Percentiles rank a stretch among this genome's conserved stretches.
Conservation (phyloP, 192 early-diverging fungal genomes). For the Backusella sp. region DNA sequence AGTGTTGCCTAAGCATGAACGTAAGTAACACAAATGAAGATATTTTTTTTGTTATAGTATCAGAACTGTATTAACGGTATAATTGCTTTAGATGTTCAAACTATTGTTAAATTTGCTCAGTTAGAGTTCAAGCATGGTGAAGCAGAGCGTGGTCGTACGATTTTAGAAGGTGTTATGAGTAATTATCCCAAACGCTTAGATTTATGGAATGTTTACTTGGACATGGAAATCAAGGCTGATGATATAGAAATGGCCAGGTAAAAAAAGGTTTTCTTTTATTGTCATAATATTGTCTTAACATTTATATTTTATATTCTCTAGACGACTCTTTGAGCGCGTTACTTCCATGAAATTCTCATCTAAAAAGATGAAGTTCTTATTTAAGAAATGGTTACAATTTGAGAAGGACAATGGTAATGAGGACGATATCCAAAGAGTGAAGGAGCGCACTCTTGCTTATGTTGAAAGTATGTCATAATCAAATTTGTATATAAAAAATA, state of each 20-base stretch:
- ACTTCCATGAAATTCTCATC: constrained; percentile 88
- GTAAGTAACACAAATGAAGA: constrained; percentile 40
- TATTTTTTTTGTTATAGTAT: neutral
- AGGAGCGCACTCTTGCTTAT: constrained; percentile 82
- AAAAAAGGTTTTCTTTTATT: neutral
- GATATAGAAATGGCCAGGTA: constrained; percentile 68
- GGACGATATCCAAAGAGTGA: constrained; percentile 84
- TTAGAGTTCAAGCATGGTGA: constrained; percentile 98
- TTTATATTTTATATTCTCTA: constrained; percentile 18
- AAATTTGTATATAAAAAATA: constrained; percentile 10
- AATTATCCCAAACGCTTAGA: constrained; percentile 93
- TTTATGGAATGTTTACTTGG: constrained; percentile 95
- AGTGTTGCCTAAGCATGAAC: constrained; percentile 91
- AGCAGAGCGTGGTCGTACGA: constrained; percentile 93
- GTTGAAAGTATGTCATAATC: constrained; percentile 58
- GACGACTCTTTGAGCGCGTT: constrained; percentile 85
- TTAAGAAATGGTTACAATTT: constrained; percentile 97
- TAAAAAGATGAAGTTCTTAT: constrained; percentile 99
- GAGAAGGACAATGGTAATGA: constrained; percentile 86
- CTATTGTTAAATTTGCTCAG: constrained; percentile 92
- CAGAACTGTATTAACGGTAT: constrained; percentile 8
- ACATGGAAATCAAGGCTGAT: constrained; percentile 89
- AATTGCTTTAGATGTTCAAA: constrained; percentile 69
- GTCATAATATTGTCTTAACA: neutral
- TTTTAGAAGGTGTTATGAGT: constrained; percentile 94